Conservation (phyloP, 208 protist genomes). For the Trypanosoma vivax region DNA sequence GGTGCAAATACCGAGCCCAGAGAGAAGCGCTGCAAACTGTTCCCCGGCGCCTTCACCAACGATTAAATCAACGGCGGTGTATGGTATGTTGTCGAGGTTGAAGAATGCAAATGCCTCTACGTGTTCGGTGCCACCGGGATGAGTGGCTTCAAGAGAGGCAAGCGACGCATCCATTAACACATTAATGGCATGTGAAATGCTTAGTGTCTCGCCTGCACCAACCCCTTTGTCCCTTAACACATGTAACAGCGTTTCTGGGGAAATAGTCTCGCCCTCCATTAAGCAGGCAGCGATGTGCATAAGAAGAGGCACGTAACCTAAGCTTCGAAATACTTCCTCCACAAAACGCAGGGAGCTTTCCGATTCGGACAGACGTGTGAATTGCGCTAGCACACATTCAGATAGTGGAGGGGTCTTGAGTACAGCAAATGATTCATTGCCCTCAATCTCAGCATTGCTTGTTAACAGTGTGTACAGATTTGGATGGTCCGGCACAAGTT, state of each 20-base stretch:
- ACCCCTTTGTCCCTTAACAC: constrained; percentile 26
- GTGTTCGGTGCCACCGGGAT: constrained; percentile 22
- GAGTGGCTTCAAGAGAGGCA: constrained; percentile 25
- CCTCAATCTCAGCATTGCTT: constrained; percentile 19
- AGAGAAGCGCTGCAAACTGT: constrained; percentile 29
- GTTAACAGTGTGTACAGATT: constrained; percentile 73
- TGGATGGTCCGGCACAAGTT: constrained; percentile 42
- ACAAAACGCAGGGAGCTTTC: constrained; percentile 15
- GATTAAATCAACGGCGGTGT: constrained; percentile 41
- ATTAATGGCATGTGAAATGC: constrained; percentile 39
- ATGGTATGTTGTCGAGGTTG: constrained; percentile 48
- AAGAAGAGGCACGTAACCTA: constrained; percentile 71
- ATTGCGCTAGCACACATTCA: constrained; percentile 22
- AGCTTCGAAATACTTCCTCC: constrained; percentile 10
- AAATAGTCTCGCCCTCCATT: constrained; percentile 28
- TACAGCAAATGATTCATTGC: constrained; percentile 21
- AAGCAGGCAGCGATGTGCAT: constrained; percentile 48
- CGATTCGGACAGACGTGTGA: constrained; percentile 23
- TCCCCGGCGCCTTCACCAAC: constrained; percentile 28
- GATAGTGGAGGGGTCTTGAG: constrained; percentile 29
- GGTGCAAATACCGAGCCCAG: constrained; percentile 52
- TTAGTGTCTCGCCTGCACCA: constrained; percentile 36
- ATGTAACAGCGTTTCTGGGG: constrained; percentile 16
- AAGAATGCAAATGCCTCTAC: constrained; percentile 53
- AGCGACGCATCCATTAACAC: constrained; percentile 53